phyloP scores from a whole-genome alignment of 441 rosid genomes.

The Gossypium gossypioides region DNA sequence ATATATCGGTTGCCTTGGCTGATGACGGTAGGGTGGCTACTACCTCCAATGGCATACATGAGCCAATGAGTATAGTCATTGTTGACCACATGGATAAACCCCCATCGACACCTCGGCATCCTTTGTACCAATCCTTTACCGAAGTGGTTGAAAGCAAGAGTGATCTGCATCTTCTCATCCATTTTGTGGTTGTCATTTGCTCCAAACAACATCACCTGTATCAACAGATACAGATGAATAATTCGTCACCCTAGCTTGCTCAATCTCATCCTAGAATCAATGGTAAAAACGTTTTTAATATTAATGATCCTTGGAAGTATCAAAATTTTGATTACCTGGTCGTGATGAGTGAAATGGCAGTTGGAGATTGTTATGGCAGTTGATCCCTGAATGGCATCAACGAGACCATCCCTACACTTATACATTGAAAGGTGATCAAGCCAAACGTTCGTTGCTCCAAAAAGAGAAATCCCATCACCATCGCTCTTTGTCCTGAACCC shows the following conservation, averaged over 20 bases:
- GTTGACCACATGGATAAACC: slow-evolving; percentile 60
- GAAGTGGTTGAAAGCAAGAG: slow-evolving; percentile 42
- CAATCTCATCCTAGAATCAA: neutral
- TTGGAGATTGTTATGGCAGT: slow-evolving; percentile 32
- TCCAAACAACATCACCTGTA: slow-evolving; percentile 40
- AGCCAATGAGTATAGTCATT: slow-evolving; percentile 58
- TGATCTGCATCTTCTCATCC: slow-evolving; percentile 39
- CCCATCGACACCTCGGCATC: slow-evolving; percentile 48
- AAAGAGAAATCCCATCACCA: slow-evolving; percentile 68
- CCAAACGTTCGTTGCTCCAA: slow-evolving; percentile 58
- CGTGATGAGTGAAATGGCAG: slow-evolving; percentile 45
- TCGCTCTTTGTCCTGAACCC: slow-evolving; percentile 55
- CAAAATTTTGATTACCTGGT: slow-evolving; percentile 13
- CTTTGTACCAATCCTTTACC: slow-evolving; percentile 39
- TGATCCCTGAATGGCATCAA: slow-evolving; percentile 48
- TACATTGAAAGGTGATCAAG: slow-evolving; percentile 75
- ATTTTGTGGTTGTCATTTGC: slow-evolving; percentile 21
- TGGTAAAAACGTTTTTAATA: neutral
- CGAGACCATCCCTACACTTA: slow-evolving; percentile 51
- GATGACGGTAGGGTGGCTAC: slow-evolving; percentile 40
- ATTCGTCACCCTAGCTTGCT: neutral
- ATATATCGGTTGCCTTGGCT: slow-evolving; percentile 51
- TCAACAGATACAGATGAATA: too few relatives aligned
- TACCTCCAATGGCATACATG: slow-evolving; percentile 55
- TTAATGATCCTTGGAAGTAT: too few relatives aligned